Conservation (phyloP, 116 monocot species). For the Phalaenopsis hybrid region DNA sequence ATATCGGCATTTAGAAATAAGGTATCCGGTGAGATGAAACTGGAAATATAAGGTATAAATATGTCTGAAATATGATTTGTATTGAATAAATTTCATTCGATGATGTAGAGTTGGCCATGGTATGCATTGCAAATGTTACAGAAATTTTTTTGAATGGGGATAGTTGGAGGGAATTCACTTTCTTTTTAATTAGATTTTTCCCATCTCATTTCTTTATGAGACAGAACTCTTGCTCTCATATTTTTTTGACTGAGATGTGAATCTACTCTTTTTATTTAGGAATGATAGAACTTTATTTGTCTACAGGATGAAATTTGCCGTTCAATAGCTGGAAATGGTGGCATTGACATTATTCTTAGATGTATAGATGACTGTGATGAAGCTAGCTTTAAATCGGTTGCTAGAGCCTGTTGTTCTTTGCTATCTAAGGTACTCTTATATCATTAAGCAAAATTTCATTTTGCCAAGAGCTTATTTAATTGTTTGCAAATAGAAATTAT, state of each 20-base stretch:
- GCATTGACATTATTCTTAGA: conserved; percentile 68
- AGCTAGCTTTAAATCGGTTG: conserved; percentile 34
- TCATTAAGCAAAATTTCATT: neutral
- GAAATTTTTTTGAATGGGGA: neutral
- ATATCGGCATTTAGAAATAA: neutral
- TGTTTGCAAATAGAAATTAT: neutral
- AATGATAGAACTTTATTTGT: neutral
- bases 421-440: conserved; percentile 65
- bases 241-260: neutral
- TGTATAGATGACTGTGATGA: conserved; percentile 53
- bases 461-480: neutral
- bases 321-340: conserved; percentile 79
- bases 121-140: neutral
- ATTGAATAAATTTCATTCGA: neutral
- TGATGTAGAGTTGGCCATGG: neutral
- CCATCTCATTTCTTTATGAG: neutral
- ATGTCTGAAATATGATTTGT: neutral
- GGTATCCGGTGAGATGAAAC: neutral
- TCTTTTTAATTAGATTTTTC: neutral
- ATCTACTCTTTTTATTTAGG: neutral
- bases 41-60: neutral
- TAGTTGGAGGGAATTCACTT: neutral
- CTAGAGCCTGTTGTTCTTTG: conserved; percentile 79
- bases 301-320: conserved; percentile 93
- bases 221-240: neutral